These are phyloP conservation scores for Acanthamoeba lenticulata DNA, from an alignment of 208 protist species.

Conservation along the genomic window DNA sequence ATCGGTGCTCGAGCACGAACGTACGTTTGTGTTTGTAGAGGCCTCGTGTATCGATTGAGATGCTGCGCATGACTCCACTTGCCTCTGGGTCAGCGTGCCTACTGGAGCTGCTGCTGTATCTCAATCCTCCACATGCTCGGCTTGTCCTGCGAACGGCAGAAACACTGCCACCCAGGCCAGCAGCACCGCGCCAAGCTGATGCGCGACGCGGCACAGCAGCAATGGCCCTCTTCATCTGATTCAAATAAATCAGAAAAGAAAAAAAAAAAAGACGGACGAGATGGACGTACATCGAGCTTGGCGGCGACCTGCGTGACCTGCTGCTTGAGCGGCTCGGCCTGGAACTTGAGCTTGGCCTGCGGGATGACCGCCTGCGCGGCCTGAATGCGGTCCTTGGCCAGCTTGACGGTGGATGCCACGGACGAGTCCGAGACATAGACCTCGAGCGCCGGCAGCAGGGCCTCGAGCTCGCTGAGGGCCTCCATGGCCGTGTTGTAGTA, in stretches of 20 bases:
- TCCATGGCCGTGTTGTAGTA: not conserved
- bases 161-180: too few relatives aligned
- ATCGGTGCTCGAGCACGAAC: not conserved
- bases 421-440: not conserved
- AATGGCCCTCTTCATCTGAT: too few relatives aligned
- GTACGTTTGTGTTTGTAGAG: constrained; percentile 55
- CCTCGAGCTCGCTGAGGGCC: not conserved
- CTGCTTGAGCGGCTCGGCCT: not conserved
- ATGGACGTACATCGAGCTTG: not conserved
- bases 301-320: not conserved
- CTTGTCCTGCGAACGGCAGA: too few relatives aligned
- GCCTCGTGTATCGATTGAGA: not conserved
- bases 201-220: too few relatives aligned
- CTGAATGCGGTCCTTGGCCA: not conserved
- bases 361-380: not conserved
- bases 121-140: too few relatives aligned
- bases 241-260: too few relatives aligned
- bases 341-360: constrained; percentile 1
- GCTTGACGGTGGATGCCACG: not conserved
- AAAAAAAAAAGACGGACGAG: too few relatives aligned
- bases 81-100: too few relatives aligned
- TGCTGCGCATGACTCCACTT: too few relatives aligned
- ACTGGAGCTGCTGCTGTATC: too few relatives aligned
- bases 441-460: not conserved
- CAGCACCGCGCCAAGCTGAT: too few relatives aligned